These are phyloP conservation scores for Anethum foeniculum DNA, from an alignment of 140 eudicot species.

Conservation along the genomic window DNA sequence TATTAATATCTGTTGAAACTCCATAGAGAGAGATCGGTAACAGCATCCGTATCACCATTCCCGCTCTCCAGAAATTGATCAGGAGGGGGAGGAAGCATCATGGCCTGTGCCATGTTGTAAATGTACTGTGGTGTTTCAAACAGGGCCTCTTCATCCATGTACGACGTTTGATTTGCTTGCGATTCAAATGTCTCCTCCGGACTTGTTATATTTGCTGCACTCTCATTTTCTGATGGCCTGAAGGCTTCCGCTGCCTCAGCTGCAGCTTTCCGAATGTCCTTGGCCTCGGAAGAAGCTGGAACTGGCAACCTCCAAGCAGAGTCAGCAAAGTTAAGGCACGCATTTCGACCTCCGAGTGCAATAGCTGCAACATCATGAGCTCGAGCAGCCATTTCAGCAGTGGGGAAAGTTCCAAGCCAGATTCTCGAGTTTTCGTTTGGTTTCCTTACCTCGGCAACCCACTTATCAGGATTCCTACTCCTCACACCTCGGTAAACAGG, in stretches of 20 bases:
- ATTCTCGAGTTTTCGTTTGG: conserved; percentile 62
- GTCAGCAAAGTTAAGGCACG: conserved; percentile 74
- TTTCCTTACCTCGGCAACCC: conserved; percentile 72
- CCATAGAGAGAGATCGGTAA: conserved; percentile 52
- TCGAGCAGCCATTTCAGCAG: conserved; percentile 76
- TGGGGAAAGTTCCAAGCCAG: conserved; percentile 67
- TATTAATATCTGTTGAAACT: conserved; percentile 10
- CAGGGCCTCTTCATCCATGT: conserved; percentile 42
- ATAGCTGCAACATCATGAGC: conserved; percentile 81
- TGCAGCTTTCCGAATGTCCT: conserved; percentile 71
- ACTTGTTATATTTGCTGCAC: neutral
- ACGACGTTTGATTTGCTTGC: conserved; percentile 18
- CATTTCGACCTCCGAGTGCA: conserved; percentile 53
- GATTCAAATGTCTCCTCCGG: neutral
- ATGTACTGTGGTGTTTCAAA: conserved; percentile 50
- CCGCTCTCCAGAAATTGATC: conserved; percentile 10
- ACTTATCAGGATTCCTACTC: conserved; percentile 57
- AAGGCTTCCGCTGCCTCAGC: conserved; percentile 62
- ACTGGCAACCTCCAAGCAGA: conserved; percentile 73
- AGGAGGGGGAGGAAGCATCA: conserved; percentile 65
- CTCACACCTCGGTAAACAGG: conserved; percentile 71
- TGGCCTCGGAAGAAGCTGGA: conserved; percentile 39
- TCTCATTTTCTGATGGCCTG: conserved; percentile 11
- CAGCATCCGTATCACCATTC: conserved; percentile 41
- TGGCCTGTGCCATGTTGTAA: conserved; percentile 59